A percentile compares a stretch with the other conserved stretches of the same genome.
These are phyloP conservation scores for Daldinia concentrica DNA, from an alignment of 495 filamentous ascomycete species.

Conservation along the genomic window DNA sequence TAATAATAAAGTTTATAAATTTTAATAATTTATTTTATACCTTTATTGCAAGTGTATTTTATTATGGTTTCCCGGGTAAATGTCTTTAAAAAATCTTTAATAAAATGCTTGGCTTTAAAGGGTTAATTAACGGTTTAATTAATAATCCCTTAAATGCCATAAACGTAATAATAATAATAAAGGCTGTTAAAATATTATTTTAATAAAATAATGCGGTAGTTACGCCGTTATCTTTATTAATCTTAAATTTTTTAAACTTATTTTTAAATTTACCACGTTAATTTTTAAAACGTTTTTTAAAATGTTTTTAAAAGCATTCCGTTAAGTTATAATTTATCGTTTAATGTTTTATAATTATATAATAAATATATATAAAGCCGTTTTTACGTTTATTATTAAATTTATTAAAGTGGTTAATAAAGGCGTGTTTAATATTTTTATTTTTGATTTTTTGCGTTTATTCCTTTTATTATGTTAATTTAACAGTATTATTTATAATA, in stretches of 20 bases:
- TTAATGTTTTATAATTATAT: neutral
- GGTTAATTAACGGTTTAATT: neutral
- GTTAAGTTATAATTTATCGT: neutral
- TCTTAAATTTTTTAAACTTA: neutral
- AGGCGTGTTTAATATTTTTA: slow-evolving; percentile 11
- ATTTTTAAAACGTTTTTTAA: neutral
- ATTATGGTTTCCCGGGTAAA: neutral
- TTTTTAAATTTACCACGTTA: neutral
- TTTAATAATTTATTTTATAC: neutral
- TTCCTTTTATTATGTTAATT: slow-evolving; percentile 11
- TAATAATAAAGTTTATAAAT: neutral
- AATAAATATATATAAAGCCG: neutral
- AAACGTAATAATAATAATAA: neutral
- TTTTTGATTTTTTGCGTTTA: slow-evolving; percentile 8
- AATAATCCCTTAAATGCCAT: neutral
- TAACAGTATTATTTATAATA: slow-evolving; percentile 2
- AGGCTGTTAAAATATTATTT: neutral
- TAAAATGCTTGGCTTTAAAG: neutral
- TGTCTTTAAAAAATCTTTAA: neutral
- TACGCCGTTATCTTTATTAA: neutral
- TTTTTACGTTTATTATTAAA: neutral
- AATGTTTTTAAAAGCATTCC: neutral
- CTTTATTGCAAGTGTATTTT: neutral
- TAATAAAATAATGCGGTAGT: neutral
- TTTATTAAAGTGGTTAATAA: slow-evolving; percentile 3